Percentiles rank a stretch among this genome's conserved stretches.
Evolutionary conservation across 2,329 filamentous ascomycete species (phyloP).

Genomic region (Uncinocarpus reesii): DNA sequence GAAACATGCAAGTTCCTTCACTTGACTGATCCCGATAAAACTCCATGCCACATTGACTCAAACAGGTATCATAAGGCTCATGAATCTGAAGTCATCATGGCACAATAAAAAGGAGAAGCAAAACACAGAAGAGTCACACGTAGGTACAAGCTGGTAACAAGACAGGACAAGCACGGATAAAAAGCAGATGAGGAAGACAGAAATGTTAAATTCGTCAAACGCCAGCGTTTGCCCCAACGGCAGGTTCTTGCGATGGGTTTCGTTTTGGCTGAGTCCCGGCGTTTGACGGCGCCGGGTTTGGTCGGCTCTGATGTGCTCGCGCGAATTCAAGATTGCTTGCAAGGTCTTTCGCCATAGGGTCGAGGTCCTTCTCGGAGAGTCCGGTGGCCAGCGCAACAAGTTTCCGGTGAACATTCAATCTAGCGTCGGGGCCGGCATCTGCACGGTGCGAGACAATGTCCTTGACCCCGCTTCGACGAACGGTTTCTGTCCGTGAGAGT

Average conservation of each 20-base stretch:
- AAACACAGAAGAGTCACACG: neutral
- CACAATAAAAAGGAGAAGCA: neutral
- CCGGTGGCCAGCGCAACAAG: slow-evolving; percentile 40
- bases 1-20: neutral
- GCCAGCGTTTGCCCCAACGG: too few species aligned
- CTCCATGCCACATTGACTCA: neutral
- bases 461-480: slow-evolving; percentile 28
- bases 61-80: neutral
- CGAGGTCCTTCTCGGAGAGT: slow-evolving; percentile 39
- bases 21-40: neutral
- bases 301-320: slow-evolving; percentile 29
- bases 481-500: slow-evolving; percentile 25
- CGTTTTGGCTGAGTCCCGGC: neutral
- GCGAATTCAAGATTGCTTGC: slow-evolving; percentile 38
- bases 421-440: slow-evolving; percentile 38
- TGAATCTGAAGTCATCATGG: neutral
- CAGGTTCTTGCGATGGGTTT: neutral
- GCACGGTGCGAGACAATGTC: slow-evolving; percentile 37
- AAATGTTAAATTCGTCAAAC: neutral
- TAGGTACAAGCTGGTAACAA: neutral
- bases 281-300: slow-evolving; percentile 1
- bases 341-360: slow-evolving; percentile 39
- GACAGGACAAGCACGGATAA: neutral
- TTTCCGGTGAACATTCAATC: slow-evolving; percentile 39
- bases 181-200: neutral